Conservation (phyloP, 163 green algal genomes). For the Chlamydomonas reinhardtii region DNA sequence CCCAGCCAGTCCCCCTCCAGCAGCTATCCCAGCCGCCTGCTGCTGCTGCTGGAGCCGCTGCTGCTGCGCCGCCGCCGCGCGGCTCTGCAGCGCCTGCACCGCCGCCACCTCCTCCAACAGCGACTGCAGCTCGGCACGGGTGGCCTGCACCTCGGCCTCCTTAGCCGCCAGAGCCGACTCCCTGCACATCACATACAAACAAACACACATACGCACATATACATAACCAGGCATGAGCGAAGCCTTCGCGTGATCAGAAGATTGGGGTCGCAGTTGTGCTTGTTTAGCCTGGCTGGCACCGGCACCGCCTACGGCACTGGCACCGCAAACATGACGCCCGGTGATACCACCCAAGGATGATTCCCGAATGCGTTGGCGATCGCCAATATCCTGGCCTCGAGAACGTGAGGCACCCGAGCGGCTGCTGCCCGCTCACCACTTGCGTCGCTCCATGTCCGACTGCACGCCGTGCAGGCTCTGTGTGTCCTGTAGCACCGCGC, state of each 20-base stretch:
- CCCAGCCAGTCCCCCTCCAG: too few species aligned
- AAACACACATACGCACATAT: too few species aligned
- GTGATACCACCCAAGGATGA: too few species aligned
- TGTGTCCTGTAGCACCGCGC: conserved; percentile 52
- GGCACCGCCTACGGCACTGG: too few species aligned
- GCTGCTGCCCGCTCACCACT: conserved; percentile 33
- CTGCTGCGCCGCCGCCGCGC: conserved; percentile 29
- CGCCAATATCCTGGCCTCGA: too few species aligned
- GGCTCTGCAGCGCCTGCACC: conserved; percentile 49
- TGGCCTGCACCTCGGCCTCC: conserved; percentile 55
- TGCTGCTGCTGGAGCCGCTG: background rate
- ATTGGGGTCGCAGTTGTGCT: too few species aligned
- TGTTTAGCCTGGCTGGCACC: too few species aligned
- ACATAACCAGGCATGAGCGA: too few species aligned
- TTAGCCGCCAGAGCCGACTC: conserved; percentile 59
- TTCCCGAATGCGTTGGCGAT: too few species aligned
- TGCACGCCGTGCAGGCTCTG: conserved; percentile 47
- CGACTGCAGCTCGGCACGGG: conserved; percentile 52
- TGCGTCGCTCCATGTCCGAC: conserved; percentile 13
- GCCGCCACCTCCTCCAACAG: conserved; percentile 53
- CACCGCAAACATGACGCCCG: too few species aligned
- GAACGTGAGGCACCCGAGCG: too few species aligned
- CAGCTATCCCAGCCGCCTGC: background rate
- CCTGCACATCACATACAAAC: conserved; percentile 24
- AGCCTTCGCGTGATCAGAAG: too few species aligned